Percentiles rank a stretch among this genome's conserved stretches.
phyloP scores from a whole-genome alignment of 2,329 filamentous ascomycete species.

The Curvularia sp. region DNA sequence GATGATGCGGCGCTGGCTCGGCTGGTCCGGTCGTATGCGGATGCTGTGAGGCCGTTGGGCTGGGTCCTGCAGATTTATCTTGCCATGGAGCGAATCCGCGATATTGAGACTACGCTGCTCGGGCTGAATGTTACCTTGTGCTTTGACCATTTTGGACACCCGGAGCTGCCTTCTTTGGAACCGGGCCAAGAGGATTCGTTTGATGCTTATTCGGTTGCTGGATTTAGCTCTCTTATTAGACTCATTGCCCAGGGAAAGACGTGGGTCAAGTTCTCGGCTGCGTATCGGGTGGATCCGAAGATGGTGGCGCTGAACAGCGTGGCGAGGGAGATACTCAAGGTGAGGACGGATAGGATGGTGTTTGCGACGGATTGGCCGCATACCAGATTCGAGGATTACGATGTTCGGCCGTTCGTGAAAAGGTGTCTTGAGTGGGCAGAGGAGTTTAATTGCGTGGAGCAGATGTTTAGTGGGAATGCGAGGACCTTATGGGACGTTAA shows the following conservation, averaged over 20 bases:
- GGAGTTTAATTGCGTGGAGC: not conserved
- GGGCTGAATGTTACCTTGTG: not conserved
- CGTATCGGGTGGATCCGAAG: not conserved
- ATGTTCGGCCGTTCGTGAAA: not conserved
- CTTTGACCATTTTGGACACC: not conserved
- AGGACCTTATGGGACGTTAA: not conserved
- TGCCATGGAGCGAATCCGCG: not conserved
- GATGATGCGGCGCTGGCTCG: not conserved
- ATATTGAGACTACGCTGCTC: not conserved
- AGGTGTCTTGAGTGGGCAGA: not conserved
- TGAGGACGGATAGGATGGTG: not conserved
- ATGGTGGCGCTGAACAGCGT: slow-evolving; percentile 1
- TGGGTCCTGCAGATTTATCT: slow-evolving; percentile 3
- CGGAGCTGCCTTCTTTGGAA: not conserved
- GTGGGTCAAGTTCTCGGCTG: not conserved
- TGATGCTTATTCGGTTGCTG: not conserved
- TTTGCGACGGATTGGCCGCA: slow-evolving; percentile 7
- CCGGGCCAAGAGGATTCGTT: not conserved
- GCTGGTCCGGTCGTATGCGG: not conserved
- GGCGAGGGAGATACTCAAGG: not conserved
- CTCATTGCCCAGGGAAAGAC: not conserved
- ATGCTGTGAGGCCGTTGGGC: not conserved
- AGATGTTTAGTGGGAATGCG: slow-evolving; percentile 3
- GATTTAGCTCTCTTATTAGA: not conserved
- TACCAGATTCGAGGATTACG: not conserved